Conservation (phyloP, 129 eudicot species). For the Sambucus nigra region DNA sequence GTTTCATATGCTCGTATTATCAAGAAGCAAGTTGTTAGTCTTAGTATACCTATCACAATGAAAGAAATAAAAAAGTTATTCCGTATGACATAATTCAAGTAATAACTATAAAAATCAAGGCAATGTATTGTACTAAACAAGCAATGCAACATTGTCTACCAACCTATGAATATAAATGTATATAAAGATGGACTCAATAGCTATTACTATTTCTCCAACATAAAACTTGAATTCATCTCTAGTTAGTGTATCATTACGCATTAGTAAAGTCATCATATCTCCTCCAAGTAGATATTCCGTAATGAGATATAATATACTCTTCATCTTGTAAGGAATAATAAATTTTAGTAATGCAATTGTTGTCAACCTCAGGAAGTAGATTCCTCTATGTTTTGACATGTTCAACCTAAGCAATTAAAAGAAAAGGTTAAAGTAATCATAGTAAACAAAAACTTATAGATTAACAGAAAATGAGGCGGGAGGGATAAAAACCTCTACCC, state of each 20-base stretch:
- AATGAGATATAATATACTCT: conserved; percentile 76
- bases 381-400: conserved; percentile 98
- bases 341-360: conserved; percentile 92
- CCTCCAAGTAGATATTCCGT: conserved; percentile 99
- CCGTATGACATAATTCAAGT: neutral
- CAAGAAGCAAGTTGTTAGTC: conserved; percentile 93
- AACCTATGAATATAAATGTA: conserved; percentile 95
- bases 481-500: no score
- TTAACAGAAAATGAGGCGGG: no score
- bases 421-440: conserved; percentile 5
- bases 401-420: conserved; percentile 51
- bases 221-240: conserved; percentile 88
- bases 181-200: conserved; percentile 87
- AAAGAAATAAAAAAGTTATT: conserved; percentile 1
- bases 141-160: neutral
- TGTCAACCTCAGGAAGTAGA: conserved; percentile 88
- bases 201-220: conserved; percentile 88
- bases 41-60: conserved; percentile 71
- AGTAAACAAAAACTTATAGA: conserved; percentile 3
- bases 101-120: no score
- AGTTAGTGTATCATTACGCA: conserved; percentile 84
- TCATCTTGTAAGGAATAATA: conserved; percentile 96
- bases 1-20: conserved; percentile 89
- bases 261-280: conserved; percentile 94
- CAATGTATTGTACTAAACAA: neutral